Conservation (phyloP, 2,329 filamentous ascomycete species). For the Sporothrix variecibatus region DNA sequence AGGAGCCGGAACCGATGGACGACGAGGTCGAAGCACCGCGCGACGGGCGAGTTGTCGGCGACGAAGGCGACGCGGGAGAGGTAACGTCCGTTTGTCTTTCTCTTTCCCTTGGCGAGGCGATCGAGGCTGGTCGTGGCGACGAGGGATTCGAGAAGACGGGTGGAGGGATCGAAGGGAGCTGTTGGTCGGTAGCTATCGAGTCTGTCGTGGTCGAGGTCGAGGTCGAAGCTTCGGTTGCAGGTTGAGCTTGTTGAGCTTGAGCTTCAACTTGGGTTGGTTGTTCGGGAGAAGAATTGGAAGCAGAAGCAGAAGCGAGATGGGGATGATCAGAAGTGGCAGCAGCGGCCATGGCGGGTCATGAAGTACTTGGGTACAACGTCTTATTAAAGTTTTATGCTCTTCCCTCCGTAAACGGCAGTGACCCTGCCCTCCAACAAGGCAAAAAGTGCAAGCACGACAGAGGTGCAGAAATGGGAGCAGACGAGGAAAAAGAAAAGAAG, state of each 20-base stretch:
- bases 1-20: not conserved
- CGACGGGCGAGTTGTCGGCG: not conserved
- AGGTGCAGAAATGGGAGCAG: slow-evolving; percentile 8
- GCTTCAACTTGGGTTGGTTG: not conserved
- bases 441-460: slow-evolving; percentile 11
- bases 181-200: not conserved
- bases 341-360: slow-evolving; percentile 15
- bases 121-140: not conserved
- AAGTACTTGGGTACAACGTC: not conserved
- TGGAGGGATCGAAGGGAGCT: not conserved
- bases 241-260: not conserved
- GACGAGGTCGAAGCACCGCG: slow-evolving; percentile 3
- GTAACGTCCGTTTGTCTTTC: not conserved
- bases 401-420: not conserved
- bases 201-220: not conserved
- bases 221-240: not conserved
- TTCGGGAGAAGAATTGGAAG: not conserved
- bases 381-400: not conserved
- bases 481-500: not conserved
- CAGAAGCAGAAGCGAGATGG: not conserved
- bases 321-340: not conserved
- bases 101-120: not conserved
- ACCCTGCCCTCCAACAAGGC: not conserved
- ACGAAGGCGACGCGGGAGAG: not conserved
- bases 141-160: slow-evolving; percentile 7